Conservation (phyloP, 2,329 filamentous ascomycete genomes). For the Nannizzia gypsea region DNA sequence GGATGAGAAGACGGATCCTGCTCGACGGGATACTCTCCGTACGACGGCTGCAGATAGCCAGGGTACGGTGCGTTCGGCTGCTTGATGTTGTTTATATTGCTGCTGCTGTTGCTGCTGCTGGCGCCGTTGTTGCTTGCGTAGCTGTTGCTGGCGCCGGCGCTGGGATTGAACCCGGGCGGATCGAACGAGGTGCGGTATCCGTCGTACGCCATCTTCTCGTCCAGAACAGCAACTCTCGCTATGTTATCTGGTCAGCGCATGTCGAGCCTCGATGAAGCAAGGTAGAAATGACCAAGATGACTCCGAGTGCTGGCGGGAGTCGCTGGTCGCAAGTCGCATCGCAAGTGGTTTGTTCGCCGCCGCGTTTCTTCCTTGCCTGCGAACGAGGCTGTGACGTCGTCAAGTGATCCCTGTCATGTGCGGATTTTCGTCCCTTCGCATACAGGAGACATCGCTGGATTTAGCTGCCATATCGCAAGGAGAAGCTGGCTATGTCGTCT, state of each 20-base stretch:
- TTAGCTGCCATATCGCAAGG: neutral
- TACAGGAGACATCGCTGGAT: neutral
- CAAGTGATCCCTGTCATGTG: neutral
- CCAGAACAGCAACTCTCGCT: neutral
- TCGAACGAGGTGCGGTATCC: conserved; percentile 27
- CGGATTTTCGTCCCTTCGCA: neutral
- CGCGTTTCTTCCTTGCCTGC: neutral
- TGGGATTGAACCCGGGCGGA: conserved; percentile 16
- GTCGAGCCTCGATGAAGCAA: neutral
- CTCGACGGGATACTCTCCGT: neutral
- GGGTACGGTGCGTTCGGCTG: neutral
- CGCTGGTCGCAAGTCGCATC: neutral
- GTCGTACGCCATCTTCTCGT: conserved; percentile 34
- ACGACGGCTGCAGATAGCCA: neutral
- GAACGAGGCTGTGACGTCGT: neutral
- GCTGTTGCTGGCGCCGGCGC: neutral
- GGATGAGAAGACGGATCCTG: neutral
- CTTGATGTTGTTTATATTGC: neutral
- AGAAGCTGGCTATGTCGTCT: too few species aligned
- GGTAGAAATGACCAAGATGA: neutral
- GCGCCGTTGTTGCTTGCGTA: neutral
- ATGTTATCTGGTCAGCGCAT: neutral
- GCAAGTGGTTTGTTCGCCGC: neutral
- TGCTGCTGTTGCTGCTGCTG: neutral
- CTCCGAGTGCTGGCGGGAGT: neutral